phyloP scores from a whole-genome alignment of 1,284 basidiomycete genomes.

The Sphaerobolus stellatus region DNA sequence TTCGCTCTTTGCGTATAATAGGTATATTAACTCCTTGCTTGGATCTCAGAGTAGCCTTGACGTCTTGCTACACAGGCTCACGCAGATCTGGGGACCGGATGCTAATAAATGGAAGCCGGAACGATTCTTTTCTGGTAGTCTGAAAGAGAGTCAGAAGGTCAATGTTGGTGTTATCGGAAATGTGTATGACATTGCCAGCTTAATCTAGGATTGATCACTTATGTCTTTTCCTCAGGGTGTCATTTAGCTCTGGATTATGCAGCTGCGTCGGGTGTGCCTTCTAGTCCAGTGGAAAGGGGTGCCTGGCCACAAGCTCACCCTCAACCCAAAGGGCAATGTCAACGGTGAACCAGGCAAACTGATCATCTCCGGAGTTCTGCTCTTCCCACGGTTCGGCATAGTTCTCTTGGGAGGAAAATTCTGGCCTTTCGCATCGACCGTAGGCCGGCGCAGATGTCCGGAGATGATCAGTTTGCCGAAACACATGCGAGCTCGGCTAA shows the following conservation, averaged over 20 bases:
- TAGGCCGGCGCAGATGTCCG: too few relatives aligned
- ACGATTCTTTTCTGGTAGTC: slow-evolving; percentile 19
- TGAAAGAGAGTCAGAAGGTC: slow-evolving; percentile 20
- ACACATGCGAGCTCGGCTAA: too few relatives aligned
- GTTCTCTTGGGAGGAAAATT: too few relatives aligned
- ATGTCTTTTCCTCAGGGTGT: slow-evolving; percentile 32
- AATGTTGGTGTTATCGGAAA: slow-evolving; percentile 4
- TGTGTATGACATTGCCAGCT: slow-evolving; percentile 13
- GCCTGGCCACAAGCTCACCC: background rate
- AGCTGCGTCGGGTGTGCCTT: slow-evolving; percentile 21
- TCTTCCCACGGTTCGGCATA: too few relatives aligned
- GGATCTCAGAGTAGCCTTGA: too few relatives aligned
- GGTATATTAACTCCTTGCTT: background rate
- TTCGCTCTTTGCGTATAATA: too few relatives aligned
- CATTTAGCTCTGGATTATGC: slow-evolving; percentile 45
- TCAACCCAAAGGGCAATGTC: too few relatives aligned
- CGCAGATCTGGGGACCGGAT: slow-evolving; percentile 1
- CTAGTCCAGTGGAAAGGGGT: background rate
- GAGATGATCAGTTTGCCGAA: too few relatives aligned
- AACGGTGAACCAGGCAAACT: too few relatives aligned
- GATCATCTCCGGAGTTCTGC: too few relatives aligned
- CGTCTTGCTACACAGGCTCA: background rate
- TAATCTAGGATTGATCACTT: background rate
- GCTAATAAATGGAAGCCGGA: slow-evolving; percentile 3
- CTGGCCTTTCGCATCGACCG: too few relatives aligned